phyloP scores from a whole-genome alignment of 306 rosid genomes.

The Inga leiocalycina region DNA sequence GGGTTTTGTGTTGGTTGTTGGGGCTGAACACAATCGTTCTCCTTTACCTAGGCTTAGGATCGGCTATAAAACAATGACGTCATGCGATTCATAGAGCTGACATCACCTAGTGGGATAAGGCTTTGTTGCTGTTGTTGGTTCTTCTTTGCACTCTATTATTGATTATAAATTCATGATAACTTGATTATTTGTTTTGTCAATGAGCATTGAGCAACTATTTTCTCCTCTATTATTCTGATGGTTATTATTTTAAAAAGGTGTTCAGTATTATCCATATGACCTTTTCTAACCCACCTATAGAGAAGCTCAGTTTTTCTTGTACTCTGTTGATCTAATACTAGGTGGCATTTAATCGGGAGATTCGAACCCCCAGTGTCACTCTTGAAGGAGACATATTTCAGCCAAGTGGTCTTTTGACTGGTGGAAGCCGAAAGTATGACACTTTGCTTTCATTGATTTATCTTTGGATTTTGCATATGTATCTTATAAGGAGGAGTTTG shows the following conservation, averaged over 20 bases:
- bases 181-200: neutral
- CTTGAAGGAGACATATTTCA: conserved; percentile 97
- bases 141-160: conserved; percentile 11
- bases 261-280: neutral
- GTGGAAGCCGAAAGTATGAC: conserved; percentile 96
- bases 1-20: no score
- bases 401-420: conserved; percentile 97
- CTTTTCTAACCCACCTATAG: conserved; percentile 4
- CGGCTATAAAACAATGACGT: no score
- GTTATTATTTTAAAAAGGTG: neutral
- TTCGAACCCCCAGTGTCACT: conserved; percentile 84
- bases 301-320: conserved; percentile 29
- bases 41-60: no score
- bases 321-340: conserved; percentile 44
- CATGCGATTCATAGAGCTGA: no score
- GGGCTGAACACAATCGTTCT: no score
- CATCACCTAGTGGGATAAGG: no score
- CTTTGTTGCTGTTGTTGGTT: neutral
- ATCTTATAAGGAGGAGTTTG: neutral
- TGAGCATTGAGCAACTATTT: conserved; percentile 5
- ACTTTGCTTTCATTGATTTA: conserved; percentile 26
- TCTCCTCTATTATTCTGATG: neutral
- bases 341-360: conserved; percentile 84
- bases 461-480: conserved; percentile 18
- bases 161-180: conserved; percentile 7